A percentile compares a stretch with the other conserved stretches of the same genome.
These are phyloP conservation scores for Colletotrichum agaves DNA, from an alignment of 2,329 filamentous ascomycete genomes.

Conservation along the genomic window DNA sequence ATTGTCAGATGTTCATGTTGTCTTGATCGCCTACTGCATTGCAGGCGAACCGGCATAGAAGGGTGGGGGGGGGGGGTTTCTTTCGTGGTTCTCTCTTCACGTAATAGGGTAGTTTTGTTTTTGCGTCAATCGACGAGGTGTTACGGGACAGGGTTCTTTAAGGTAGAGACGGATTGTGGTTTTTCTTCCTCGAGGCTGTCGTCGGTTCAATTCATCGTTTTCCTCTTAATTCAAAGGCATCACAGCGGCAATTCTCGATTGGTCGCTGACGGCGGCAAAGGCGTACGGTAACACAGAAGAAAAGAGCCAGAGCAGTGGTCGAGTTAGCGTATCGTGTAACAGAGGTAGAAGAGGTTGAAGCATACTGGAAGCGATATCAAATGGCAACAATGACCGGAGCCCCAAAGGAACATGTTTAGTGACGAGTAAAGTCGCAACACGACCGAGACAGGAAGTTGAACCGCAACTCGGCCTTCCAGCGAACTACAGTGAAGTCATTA, in stretches of 20 bases:
- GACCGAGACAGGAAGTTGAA: too few relatives aligned
- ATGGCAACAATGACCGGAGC: neutral
- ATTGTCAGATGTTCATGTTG: slow-evolving; percentile 31
- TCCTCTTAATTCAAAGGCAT: slow-evolving; percentile 33
- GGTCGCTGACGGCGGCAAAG: slow-evolving; percentile 28
- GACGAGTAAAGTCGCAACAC: slow-evolving; percentile 10
- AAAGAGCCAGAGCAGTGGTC: slow-evolving; percentile 9
- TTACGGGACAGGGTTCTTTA: slow-evolving; percentile 20
- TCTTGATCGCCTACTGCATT: slow-evolving; percentile 34
- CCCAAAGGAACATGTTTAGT: neutral
- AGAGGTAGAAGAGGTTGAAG: slow-evolving; percentile 19
- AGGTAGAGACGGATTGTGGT: slow-evolving; percentile 29
- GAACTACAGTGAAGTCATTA: slow-evolving; percentile 6
- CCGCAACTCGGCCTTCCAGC: too few relatives aligned
- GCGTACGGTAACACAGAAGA: slow-evolving; percentile 33
- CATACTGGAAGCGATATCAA: slow-evolving; percentile 16
- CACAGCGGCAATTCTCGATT: slow-evolving; percentile 11
- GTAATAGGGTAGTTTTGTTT: slow-evolving; percentile 31
- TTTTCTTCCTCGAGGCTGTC: slow-evolving; percentile 8
- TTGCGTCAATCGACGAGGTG: slow-evolving; percentile 23
- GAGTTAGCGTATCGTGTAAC: slow-evolving; percentile 13
- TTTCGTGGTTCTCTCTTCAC: slow-evolving; percentile 19
- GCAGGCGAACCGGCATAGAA: slow-evolving; percentile 37
- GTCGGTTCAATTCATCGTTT: slow-evolving; percentile 27
- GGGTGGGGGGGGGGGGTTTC: slow-evolving; percentile 19